Evolutionary conservation across 2,329 filamentous ascomycete genomes (phyloP), one percentile per base, ranked within the genome.

Genomic region (Davidsoniella australis): DNA sequence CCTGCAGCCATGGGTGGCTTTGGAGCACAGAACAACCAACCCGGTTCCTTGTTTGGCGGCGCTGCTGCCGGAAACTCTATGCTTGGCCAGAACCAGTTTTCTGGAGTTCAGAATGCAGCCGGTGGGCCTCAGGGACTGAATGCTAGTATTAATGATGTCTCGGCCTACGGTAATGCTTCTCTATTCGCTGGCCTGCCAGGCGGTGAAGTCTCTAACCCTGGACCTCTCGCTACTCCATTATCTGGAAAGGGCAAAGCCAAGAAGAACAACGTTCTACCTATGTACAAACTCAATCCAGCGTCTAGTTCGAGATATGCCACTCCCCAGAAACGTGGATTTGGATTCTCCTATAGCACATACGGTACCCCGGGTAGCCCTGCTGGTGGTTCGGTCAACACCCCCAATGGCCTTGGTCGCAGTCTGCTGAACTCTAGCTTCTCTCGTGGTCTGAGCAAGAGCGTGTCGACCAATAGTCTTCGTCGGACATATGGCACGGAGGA

Each of bases 311-410:
- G 87, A 44, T 80, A 88, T 50, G 75, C 80, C 26, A 94, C 87
- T 0, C 87, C 88, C 0, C 84, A 87, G 57, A 89, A 86, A 66
- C 76, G 82, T 50, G 86, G 85, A 4, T 95, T 85, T 60, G 89
- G 89, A 2, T 94, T 95, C 62, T 87, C 83, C 2, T 95, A 95
- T 65, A 94, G 87, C 55, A 87, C 81, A 2, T 94, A 94, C 58
- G 86, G 85, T 41, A 88, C 83, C 1, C 87, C 89, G 5, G 80
- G 71, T 51, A 85, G 78, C 56, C 75, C 75, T 18, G 75, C 82
- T 4, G 78, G 80, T 59, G 72, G 69, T 37, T 69, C 75, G 41
- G 63, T 62, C 2, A 85, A 80, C 62, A 82, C 83, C 5, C 82
- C 85, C 4, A 78, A 76, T 37, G 72, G 71, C 16, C 66, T 82